Percentiles rank a stretch among this genome's conserved stretches.
These are phyloP conservation scores for Elaeis oleifera DNA, from an alignment of 202 grass and related monocot species.

Conservation along the genomic window DNA sequence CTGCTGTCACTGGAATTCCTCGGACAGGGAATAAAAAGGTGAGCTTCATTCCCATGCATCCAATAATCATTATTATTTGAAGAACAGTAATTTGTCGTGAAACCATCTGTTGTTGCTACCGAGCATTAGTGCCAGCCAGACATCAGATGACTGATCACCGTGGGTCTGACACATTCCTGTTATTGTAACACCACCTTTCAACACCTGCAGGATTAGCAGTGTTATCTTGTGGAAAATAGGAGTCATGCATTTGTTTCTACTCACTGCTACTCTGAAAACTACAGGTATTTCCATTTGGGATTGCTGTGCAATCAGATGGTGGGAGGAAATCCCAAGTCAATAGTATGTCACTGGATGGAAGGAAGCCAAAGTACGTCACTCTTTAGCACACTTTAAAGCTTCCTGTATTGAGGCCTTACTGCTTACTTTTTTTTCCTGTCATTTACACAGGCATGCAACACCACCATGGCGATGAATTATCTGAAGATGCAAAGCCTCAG, in stretches of 20 bases:
- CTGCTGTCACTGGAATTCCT: conserved; percentile 25
- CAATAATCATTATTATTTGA: no score
- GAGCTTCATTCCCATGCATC: not conserved
- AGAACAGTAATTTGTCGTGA: no score
- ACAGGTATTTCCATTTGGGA: conserved; percentile 35
- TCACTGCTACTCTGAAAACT: conserved; percentile 5
- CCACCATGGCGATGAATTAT: no score
- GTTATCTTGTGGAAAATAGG: not conserved
- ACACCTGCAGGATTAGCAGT: not conserved
- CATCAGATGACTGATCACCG: no score
- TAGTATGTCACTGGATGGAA: conserved; percentile 28
- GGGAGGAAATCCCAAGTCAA: conserved; percentile 33
- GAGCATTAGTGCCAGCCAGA: no score
- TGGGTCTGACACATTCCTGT: no score
- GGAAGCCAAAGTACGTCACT: conserved; percentile 62
- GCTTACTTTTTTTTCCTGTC: no score
- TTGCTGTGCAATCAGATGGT: conserved; percentile 15
- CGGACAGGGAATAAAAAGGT: conserved; percentile 45
- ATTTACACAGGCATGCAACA: no score
- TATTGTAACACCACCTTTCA: no score
- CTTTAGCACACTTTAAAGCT: conserved; percentile 14
- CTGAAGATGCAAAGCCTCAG: no score
- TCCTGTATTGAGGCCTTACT: not conserved
- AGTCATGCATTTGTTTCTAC: not conserved
- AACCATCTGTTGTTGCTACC: no score